Conservation (phyloP, 257 asterid species). For the Rehmannia glutinosa region DNA sequence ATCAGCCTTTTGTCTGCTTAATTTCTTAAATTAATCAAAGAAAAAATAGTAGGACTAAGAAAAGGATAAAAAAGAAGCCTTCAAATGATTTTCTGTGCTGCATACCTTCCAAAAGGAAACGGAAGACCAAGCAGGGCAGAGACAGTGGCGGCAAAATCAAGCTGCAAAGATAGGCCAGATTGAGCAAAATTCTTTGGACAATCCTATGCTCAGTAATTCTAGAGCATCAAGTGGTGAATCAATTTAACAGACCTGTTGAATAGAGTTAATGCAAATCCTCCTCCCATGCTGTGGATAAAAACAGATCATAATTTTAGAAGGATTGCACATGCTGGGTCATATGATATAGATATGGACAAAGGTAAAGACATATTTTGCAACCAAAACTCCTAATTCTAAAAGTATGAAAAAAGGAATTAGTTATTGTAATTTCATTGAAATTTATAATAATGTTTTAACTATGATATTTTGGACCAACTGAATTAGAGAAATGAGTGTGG, state of each 20-base stretch:
- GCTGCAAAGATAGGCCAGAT: conserved; percentile 48
- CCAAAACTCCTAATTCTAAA: background rate
- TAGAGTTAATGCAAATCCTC: conserved; percentile 54
- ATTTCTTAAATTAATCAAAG: background rate
- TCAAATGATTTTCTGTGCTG: conserved; percentile 21
- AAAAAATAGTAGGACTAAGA: background rate
- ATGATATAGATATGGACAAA: background rate
- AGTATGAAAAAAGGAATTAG: background rate
- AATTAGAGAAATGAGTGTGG: conserved; percentile 6
- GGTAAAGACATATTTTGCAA: background rate
- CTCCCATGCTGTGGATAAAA: conserved; percentile 52
- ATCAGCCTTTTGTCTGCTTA: background rate
- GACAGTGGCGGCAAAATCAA: conserved; percentile 84
- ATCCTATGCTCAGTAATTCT: conserved; percentile 10
- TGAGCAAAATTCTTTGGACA: conserved; percentile 22
- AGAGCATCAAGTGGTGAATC: conserved; percentile 11
- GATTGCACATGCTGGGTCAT: background rate
- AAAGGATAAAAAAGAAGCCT: background rate
- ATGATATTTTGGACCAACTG: conserved; percentile 1
- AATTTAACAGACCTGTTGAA: conserved; percentile 65
- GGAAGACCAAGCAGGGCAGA: conserved; percentile 90
- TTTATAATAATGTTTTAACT: background rate
- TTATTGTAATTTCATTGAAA: background rate
- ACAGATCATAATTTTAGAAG: conserved; percentile 15
- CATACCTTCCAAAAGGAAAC: conserved; percentile 93